Conservation (phyloP, 192 early-diverging fungal species). For the Funneliformis geosporum region DNA sequence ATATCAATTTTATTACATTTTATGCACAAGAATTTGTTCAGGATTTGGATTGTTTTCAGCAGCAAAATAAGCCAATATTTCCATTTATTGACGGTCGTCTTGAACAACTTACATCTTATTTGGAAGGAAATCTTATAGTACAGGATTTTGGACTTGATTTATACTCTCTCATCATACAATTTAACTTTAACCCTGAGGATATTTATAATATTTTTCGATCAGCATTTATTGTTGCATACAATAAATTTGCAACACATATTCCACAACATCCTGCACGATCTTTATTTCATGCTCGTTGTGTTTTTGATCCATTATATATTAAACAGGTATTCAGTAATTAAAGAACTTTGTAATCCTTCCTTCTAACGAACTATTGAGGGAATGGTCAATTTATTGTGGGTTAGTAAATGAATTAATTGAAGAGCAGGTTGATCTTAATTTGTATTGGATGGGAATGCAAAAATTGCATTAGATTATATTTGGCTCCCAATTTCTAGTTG, state of each 20-base stretch:
- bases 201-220: not conserved
- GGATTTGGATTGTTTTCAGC: not conserved
- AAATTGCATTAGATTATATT: too few relatives aligned
- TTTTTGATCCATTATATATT: conserved; percentile 10
- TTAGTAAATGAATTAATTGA: too few relatives aligned
- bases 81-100: not conserved
- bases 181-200: not conserved
- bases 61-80: conserved; percentile 17
- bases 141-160: not conserved
- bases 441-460: too few relatives aligned
- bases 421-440: too few relatives aligned
- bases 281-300: not conserved
- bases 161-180: not conserved
- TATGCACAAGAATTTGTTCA: not conserved
- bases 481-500: too few relatives aligned
- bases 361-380: too few relatives aligned
- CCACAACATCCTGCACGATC: not conserved
- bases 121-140: not conserved
- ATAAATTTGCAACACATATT: not conserved
- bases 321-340: not conserved
- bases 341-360: too few relatives aligned
- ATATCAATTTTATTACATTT: not conserved
- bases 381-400: too few relatives aligned
- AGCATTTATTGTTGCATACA: conserved; percentile 5
- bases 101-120: conserved; percentile 13